Base-by-base conservation (phyloP, 1,284 basidiomycete genomes). In the Pseudozyma tsukubaensis region DNA sequence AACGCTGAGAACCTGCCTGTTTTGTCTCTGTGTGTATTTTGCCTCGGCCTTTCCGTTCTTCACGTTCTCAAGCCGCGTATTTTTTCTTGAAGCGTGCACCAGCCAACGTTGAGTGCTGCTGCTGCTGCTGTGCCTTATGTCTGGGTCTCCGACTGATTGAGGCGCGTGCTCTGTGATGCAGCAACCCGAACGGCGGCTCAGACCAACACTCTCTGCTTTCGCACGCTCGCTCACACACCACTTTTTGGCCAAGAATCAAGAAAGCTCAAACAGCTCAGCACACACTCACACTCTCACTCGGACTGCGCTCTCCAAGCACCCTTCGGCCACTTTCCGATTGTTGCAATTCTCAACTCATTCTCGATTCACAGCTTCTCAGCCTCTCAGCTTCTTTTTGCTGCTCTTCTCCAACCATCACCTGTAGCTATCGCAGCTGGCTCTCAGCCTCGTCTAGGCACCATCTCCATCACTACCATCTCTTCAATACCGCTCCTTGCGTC, bases 231-330 rank as follows among this genome's bases (percentile, higher is more conserved):
- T 42, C 52, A 51, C 13, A 9, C 29, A 44, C 51, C 40, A 44
- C 24, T 50, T 18, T 29, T 10, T 16, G 34, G 37, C 37, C 12
- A 39, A 10, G 37, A 39, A 39, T 13, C n/a, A 39, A 12, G 37
- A 13, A 39, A 39, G 24, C 24, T 29, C 24, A 29, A 3, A 29
- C 24, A 3, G 24, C 24, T 29, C 24, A 29, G 24, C 24, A 29
- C 37, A n/a, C 50, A 44, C 50, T 43, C 45, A 24, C 36, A 35
- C 45, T 53, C 36, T 21, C 50, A 43, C 59, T 48, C 24, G 12
- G 21, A 50, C 48, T 36, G 48, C 48, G 16, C 44, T 47, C 21
- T 47, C 44, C 44, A 47, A 47, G 44, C 44, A 18, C 19, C 11
- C 18, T 8, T 48, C 19, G 34, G 35, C n/a, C 34, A 35, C 49